A percentile compares a stretch with the other conserved stretches of the same genome.
Conservation (phyloP, 768 basidiomycete genomes). For the Filobasidium floriforme region DNA sequence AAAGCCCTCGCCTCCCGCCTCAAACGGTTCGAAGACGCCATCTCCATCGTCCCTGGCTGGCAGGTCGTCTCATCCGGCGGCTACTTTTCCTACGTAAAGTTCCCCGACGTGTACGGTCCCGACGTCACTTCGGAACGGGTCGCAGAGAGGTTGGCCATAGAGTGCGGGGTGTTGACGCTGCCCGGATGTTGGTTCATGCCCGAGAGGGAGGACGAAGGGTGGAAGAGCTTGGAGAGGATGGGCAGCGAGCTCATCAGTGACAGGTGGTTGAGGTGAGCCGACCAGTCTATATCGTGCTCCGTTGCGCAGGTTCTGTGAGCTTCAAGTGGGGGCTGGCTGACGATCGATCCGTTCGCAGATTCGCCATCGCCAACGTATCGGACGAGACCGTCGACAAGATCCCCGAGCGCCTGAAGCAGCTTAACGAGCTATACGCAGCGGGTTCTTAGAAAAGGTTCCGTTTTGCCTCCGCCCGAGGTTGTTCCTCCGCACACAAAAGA, state of each 20-base stretch:
- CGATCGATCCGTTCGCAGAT: conserved; percentile 45
- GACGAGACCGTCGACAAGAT: conserved; percentile 49
- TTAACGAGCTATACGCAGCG: conserved; percentile 29
- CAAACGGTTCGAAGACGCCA: conserved; percentile 50
- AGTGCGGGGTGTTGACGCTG: conserved; percentile 60
- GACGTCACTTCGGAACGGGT: conserved; percentile 52
- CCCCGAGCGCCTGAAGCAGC: conserved; percentile 32
- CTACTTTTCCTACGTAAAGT: conserved; percentile 67
- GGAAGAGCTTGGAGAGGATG: conserved; percentile 32
- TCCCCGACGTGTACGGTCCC: conserved; percentile 50
- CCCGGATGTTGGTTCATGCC: conserved; percentile 61
- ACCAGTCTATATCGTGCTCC: not conserved
- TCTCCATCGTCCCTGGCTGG: conserved; percentile 55
- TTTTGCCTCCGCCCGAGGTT: no score
- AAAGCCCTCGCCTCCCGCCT: conserved; percentile 53
- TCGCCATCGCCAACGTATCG: conserved; percentile 73
- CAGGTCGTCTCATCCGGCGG: conserved; percentile 59
- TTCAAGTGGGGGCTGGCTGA: not conserved
- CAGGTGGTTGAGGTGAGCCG: conserved; percentile 53
- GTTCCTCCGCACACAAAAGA: no score
- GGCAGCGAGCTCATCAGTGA: conserved; percentile 48
- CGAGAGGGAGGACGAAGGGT: conserved; percentile 24
- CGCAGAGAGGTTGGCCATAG: conserved; percentile 55
- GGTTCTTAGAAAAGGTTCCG: no score
- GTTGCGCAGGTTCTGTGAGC: not conserved